A percentile compares a stretch with the other conserved stretches of the same genome.
These are phyloP conservation scores for Spatholobus suberectus DNA, from an alignment of 306 rosid genomes.

Conservation along the genomic window DNA sequence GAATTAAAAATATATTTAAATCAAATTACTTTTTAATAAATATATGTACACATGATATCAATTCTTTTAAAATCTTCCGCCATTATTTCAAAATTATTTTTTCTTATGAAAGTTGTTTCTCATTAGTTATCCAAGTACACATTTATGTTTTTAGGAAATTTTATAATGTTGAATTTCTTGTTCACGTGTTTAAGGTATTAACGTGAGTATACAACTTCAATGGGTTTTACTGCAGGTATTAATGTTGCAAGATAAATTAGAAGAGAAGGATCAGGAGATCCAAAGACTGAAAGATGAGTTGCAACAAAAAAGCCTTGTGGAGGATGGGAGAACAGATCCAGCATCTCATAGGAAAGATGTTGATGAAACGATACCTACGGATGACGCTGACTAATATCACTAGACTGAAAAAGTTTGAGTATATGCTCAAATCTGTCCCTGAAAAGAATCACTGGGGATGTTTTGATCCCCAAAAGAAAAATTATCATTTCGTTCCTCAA, in stretches of 20 bases:
- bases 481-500: not conserved
- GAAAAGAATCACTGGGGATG: not conserved
- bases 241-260: constrained; percentile 71
- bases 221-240: constrained; percentile 59
- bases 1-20: not conserved
- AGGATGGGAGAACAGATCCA: constrained; percentile 50
- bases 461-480: not conserved
- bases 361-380: constrained; percentile 47
- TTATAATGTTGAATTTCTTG: not conserved
- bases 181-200: not conserved
- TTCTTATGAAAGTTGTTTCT: not conserved
- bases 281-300: constrained; percentile 56
- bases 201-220: not conserved
- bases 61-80: not conserved
- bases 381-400: constrained; percentile 46
- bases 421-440: not conserved
- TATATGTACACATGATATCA: not conserved
- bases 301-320: constrained; percentile 47
- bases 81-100: not conserved
- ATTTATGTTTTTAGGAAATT: not conserved
- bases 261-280: constrained; percentile 69
- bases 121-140: not conserved
- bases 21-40: not conserved
- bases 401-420: not conserved
- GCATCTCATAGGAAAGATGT: constrained; percentile 30